Percentiles rank a stretch among this genome's conserved stretches.
phyloP scores from a whole-genome alignment of 306 rosid genomes.

The Glycine soja region DNA sequence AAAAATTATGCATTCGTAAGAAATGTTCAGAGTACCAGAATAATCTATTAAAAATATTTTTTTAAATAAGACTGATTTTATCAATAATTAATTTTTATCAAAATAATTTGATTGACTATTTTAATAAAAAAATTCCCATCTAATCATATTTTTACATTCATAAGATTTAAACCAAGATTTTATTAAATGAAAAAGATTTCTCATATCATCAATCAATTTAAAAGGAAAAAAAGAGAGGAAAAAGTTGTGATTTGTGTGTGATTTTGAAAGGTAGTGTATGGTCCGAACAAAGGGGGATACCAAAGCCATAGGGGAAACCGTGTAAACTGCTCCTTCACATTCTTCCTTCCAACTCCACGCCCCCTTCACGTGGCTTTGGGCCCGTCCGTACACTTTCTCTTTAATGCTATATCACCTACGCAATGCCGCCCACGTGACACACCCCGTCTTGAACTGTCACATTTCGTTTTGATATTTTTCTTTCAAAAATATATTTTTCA shows the following conservation, averaged over 20 bases:
- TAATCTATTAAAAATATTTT: no score
- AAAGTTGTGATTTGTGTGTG: not conserved
- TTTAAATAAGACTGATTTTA: no score
- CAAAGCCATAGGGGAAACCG: not conserved
- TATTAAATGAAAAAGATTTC: no score
- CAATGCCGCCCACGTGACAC: constrained; percentile 48
- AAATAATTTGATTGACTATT: no score
- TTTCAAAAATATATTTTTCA: no score
- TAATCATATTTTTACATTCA: no score
- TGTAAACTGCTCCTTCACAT: not conserved
- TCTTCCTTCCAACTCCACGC: not conserved
- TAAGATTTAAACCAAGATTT: no score
- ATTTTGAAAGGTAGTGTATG: not conserved
- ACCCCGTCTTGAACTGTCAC: not conserved
- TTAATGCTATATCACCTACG: constrained; percentile 39
- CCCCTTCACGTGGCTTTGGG: constrained; percentile 51
- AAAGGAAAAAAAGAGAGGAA: not conserved
- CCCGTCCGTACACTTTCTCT: constrained; percentile 37
- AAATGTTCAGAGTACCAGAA: no score
- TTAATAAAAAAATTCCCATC: no score
- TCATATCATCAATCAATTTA: not conserved
- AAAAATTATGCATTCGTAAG: no score
- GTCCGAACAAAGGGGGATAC: not conserved
- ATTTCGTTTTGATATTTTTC: not conserved
- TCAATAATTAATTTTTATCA: no score